A percentile compares a stretch with the other conserved stretches of the same genome.
These are phyloP conservation scores for Podaxis sp. DNA, from an alignment of 768 basidiomycete genomes.

Conservation along the genomic window DNA sequence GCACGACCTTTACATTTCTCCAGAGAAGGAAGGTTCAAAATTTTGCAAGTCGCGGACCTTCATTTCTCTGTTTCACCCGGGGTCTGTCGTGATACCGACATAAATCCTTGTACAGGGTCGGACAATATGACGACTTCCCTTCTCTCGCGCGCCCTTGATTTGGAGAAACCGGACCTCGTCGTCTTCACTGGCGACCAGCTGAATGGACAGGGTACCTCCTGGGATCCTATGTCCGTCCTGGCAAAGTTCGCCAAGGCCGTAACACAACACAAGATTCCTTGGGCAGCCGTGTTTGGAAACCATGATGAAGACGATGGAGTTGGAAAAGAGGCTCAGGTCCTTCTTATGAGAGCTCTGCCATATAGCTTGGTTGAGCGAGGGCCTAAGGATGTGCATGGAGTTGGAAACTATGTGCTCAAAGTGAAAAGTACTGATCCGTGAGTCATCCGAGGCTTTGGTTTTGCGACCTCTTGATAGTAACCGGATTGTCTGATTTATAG, in stretches of 20 bases:
- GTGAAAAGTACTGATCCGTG: slow-evolving; percentile 82
- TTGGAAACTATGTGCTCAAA: slow-evolving; percentile 89
- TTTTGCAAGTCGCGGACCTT: slow-evolving; percentile 89
- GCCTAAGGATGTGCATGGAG: slow-evolving; percentile 82
- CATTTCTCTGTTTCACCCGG: slow-evolving; percentile 87
- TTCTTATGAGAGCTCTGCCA: slow-evolving; percentile 73
- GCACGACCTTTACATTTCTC: slow-evolving; percentile 84
- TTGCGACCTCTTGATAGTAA: background rate
- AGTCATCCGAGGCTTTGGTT: slow-evolving; percentile 29
- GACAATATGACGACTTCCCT: slow-evolving; percentile 81
- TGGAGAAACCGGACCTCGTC: slow-evolving; percentile 86
- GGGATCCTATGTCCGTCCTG: slow-evolving; percentile 85
- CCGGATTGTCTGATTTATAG: slow-evolving; percentile 31
- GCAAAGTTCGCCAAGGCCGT: slow-evolving; percentile 85
- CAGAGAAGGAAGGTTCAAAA: slow-evolving; percentile 79
- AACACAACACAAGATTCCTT: slow-evolving; percentile 75
- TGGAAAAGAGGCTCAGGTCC: slow-evolving; percentile 61
- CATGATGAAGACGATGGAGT: slow-evolving; percentile 81
- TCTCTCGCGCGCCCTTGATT: slow-evolving; percentile 65
- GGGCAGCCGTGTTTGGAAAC: slow-evolving; percentile 93
- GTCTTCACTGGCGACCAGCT: slow-evolving; percentile 94
- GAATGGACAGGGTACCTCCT: slow-evolving; percentile 87
- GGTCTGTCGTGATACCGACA: slow-evolving; percentile 69
- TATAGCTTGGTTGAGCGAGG: slow-evolving; percentile 83
- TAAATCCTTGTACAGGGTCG: slow-evolving; percentile 55